Evolutionary conservation across 2,329 filamentous ascomycete genomes (phyloP).

Genomic region (Lecanoromycetidae sp.): DNA sequence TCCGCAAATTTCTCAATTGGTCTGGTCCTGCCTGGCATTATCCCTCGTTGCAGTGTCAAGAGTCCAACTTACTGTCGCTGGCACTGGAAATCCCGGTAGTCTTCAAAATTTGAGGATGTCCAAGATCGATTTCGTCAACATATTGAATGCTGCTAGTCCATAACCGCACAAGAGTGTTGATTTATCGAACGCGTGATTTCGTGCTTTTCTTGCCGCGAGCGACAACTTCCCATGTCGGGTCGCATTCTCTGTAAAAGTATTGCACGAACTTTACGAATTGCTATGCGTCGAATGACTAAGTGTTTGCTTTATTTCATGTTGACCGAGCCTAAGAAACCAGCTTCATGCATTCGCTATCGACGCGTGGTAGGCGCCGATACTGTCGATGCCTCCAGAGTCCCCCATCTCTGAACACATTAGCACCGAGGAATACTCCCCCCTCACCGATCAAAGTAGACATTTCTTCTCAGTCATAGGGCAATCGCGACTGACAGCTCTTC

Average conservation of each 20-base stretch:
- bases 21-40: conserved; percentile 39
- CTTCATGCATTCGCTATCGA: conserved; percentile 32
- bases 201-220: not conserved
- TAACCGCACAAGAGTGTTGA: not conserved
- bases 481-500: not conserved
- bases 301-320: conserved; percentile 29
- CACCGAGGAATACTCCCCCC: conserved; percentile 33
- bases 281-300: conserved; percentile 6
- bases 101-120: not conserved
- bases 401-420: conserved; percentile 29
- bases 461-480: not conserved
- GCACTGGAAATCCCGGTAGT: too few relatives aligned
- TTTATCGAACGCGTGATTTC: conserved; percentile 4
- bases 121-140: not conserved
- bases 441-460: conserved; percentile 48
- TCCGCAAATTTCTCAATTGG: conserved; percentile 59
- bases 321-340: conserved; percentile 22
- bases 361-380: conserved; percentile 35
- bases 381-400: conserved; percentile 38
- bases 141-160: not conserved
- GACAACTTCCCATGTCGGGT: conserved; percentile 1
- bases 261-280: conserved; percentile 9
- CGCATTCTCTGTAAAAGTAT: not conserved
- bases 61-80: not conserved
- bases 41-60: not conserved